Conservation (phyloP, 345 rosid species). For the Salix purpurea region DNA sequence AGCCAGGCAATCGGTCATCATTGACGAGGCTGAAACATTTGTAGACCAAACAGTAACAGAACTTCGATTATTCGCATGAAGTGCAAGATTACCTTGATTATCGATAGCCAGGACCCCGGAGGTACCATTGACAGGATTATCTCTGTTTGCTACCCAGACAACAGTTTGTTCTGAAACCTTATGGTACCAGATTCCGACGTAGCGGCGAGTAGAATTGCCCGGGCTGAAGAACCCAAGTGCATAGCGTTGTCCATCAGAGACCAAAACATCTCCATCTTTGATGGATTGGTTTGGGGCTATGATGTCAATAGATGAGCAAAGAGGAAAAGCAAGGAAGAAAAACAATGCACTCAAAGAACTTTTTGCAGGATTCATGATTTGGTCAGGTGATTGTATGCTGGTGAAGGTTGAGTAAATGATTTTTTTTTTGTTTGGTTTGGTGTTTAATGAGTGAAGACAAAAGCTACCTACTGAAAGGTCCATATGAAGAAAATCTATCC, state of each 20-base stretch:
- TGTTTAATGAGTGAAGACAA: neutral
- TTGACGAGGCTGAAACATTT: neutral
- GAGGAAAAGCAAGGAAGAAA: neutral
- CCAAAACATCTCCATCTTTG: constrained; percentile 7
- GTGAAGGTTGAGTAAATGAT: neutral
- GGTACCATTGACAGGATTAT: constrained; percentile 2
- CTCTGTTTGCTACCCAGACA: constrained; percentile 15
- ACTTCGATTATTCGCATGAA: neutral
- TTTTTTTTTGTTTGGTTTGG: neutral
- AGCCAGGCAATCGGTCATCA: neutral
- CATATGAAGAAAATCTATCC: too few relatives aligned
- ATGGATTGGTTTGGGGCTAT: neutral
- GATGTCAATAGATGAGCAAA: constrained; percentile 1
- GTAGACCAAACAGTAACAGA: constrained; percentile 4
- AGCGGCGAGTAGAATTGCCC: constrained; percentile 3
- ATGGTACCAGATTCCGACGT: constrained; percentile 16
- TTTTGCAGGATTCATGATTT: neutral
- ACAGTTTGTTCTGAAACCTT: neutral
- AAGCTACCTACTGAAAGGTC: neutral
- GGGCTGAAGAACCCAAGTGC: constrained; percentile 13
- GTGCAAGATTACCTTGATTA: constrained; percentile 3
- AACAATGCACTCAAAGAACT: neutral
- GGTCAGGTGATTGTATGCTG: neutral
- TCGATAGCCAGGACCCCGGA: constrained; percentile 4
- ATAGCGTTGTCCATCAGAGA: neutral